Percentiles rank a stretch among this genome's conserved stretches.
Evolutionary conservation across 2,329 filamentous ascomycete species (phyloP).

Genomic region (Neophaeococcomyces mojaviensis): DNA sequence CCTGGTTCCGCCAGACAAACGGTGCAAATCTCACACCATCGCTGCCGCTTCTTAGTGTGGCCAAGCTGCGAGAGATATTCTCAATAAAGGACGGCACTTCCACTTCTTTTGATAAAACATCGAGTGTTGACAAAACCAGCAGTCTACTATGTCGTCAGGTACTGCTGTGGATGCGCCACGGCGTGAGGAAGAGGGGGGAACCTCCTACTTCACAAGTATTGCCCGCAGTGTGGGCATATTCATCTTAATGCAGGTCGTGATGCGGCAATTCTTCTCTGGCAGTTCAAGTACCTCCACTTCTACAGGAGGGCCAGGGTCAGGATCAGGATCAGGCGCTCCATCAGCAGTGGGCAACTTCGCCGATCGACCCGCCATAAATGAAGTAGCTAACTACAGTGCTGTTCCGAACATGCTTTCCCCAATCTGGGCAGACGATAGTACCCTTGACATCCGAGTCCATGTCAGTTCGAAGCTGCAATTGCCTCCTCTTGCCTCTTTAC

Average conservation of each 20-base stretch:
- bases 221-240: conserved; percentile 46
- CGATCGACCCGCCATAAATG: conserved; percentile 52
- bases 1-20: too few relatives aligned
- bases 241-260: conserved; percentile 49
- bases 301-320: conserved; percentile 11
- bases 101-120: too few relatives aligned
- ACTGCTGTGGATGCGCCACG: too few relatives aligned
- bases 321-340: conserved; percentile 15
- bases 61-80: too few relatives aligned
- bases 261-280: conserved; percentile 48
- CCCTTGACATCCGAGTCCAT: conserved; percentile 76
- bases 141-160: conserved; percentile 39
- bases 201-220: neutral
- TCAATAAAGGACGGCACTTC: too few relatives aligned
- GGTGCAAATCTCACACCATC: too few relatives aligned
- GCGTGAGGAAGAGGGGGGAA: too few relatives aligned
- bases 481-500: conserved; percentile 57
- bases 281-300: conserved; percentile 24
- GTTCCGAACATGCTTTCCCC: conserved; percentile 69
- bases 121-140: too few relatives aligned
- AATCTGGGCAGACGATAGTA: conserved; percentile 75
- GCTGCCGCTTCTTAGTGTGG: too few relatives aligned
- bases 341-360: conserved; percentile 54
- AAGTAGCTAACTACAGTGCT: conserved; percentile 53
- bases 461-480: conserved; percentile 68